phyloP scores from a whole-genome alignment of 2,329 filamentous ascomycete genomes.

The Diaporthe batatas region DNA sequence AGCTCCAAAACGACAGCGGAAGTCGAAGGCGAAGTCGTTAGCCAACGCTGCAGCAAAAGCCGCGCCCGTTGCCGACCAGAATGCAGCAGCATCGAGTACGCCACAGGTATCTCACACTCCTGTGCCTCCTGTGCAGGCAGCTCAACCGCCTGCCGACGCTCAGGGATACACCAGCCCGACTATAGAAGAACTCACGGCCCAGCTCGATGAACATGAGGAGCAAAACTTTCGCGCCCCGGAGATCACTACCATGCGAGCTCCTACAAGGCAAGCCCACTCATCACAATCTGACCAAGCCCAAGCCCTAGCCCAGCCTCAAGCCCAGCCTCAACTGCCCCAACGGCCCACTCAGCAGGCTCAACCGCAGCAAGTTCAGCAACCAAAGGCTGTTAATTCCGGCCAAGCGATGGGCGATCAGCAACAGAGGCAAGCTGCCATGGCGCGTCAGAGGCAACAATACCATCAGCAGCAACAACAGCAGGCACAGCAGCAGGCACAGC shows the following conservation, averaged over 20 bases:
- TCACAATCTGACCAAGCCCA: conserved; percentile 22
- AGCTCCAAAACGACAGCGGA: conserved; percentile 55
- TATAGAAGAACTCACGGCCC: conserved; percentile 42
- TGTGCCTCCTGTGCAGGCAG: conserved; percentile 21
- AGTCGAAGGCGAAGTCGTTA: conserved; percentile 48
- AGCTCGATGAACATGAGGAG: conserved; percentile 39
- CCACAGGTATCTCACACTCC: conserved; percentile 34
- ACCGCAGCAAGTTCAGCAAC: conserved; percentile 35
- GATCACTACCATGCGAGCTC: conserved; percentile 18
- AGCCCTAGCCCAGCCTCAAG: background rate
- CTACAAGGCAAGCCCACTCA: conserved; percentile 32
- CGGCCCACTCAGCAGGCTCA: conserved; percentile 41
- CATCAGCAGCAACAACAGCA: conserved; percentile 45
- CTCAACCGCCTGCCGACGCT: conserved; percentile 28
- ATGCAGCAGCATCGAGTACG: conserved; percentile 9
- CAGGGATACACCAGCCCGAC: conserved; percentile 41
- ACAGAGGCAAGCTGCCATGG: conserved; percentile 35
- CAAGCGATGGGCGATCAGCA: conserved; percentile 43
- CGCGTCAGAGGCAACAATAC: conserved; percentile 43
- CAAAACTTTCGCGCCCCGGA: conserved; percentile 31
- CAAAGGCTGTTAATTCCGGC: background rate
- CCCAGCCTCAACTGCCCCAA: conserved; percentile 30
- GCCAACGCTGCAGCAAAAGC: conserved; percentile 43
- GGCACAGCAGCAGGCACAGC: conserved; percentile 37
- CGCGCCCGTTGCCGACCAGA: conserved; percentile 33